These are phyloP conservation scores for Hevea brasiliensis DNA, from an alignment of 345 rosid species.

Conservation along the genomic window DNA sequence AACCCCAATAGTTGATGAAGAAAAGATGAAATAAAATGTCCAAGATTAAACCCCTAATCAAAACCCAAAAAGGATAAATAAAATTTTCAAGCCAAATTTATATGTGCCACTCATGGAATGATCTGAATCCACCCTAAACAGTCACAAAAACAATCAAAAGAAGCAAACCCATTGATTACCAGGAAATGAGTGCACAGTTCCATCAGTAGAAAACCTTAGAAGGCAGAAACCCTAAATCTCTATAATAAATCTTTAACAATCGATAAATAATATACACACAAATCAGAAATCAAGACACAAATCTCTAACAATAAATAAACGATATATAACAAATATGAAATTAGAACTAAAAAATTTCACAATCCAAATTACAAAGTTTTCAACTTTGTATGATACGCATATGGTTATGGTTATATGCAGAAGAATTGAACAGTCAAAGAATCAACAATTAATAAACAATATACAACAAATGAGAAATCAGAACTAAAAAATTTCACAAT, in stretches of 20 bases:
- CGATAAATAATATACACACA: no score
- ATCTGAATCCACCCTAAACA: slow-evolving; percentile 24
- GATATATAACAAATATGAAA: no score
- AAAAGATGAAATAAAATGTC: background rate
- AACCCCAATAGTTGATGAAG: background rate
- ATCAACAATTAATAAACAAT: no score
- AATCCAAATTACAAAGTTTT: no score
- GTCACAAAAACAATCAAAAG: slow-evolving; percentile 25
- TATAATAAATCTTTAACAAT: slow-evolving; percentile 21
- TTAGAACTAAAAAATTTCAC: no score
- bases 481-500: no score
- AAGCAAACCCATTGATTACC: slow-evolving; percentile 11
- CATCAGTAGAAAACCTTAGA: slow-evolving; percentile 29
- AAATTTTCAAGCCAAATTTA: background rate
- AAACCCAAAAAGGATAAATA: slow-evolving; percentile 9
- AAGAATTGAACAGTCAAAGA: no score
- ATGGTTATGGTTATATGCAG: no score
- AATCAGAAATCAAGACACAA: no score
- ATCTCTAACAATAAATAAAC: no score
- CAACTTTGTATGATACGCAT: no score
- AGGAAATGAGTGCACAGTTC: slow-evolving; percentile 7
- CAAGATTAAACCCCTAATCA: background rate
- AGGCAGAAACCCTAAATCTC: slow-evolving; percentile 14
- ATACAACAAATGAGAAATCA: no score
- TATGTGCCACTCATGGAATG: slow-evolving; percentile 11